Evolutionary conservation across 495 filamentous ascomycete genomes (phyloP).

Genomic region (Venustampulla echinocandica): DNA sequence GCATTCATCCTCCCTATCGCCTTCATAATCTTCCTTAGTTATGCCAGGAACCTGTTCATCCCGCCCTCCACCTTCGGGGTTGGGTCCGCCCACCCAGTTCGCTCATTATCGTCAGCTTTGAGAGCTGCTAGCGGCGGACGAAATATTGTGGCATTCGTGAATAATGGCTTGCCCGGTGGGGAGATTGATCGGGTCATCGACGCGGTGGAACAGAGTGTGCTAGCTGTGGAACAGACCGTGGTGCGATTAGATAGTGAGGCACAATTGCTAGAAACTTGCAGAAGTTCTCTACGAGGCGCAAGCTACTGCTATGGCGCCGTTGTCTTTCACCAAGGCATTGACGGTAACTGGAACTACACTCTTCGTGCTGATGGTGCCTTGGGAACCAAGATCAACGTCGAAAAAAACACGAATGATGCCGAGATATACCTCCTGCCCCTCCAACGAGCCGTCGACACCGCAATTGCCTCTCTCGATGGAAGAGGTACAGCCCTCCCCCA

Average conservation of each 20-base stretch:
- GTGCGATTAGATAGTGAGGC: constrained; percentile 39
- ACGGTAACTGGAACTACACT: constrained; percentile 75
- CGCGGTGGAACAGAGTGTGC: constrained; percentile 37
- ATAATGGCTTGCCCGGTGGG: constrained; percentile 60
- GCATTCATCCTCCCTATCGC: constrained; percentile 64
- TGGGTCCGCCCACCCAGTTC: constrained; percentile 44
- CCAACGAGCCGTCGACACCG: constrained; percentile 64
- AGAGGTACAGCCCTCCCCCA: constrained; percentile 32
- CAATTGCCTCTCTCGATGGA: constrained; percentile 49
- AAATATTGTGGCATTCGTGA: constrained; percentile 68
- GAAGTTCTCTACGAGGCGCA: constrained; percentile 58
- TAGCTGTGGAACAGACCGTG: constrained; percentile 45
- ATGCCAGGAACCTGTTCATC: constrained; percentile 59
- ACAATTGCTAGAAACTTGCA: constrained; percentile 53
- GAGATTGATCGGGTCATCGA: constrained; percentile 66
- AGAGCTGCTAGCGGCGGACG: constrained; percentile 38
- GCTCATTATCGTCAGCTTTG: constrained; percentile 52
- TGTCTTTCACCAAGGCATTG: constrained; percentile 59
- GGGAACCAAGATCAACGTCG: constrained; percentile 48
- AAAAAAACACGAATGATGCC: constrained; percentile 51
- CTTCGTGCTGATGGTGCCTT: constrained; percentile 62
- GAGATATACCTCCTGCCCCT: constrained; percentile 70
- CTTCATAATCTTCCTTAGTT: constrained; percentile 58
- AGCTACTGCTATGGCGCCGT: constrained; percentile 68
- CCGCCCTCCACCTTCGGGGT: constrained; percentile 62